Percentiles rank a stretch among this genome's conserved stretches.
phyloP scores from a whole-genome alignment of 345 rosid species.

The Moricandia moricandioides region DNA sequence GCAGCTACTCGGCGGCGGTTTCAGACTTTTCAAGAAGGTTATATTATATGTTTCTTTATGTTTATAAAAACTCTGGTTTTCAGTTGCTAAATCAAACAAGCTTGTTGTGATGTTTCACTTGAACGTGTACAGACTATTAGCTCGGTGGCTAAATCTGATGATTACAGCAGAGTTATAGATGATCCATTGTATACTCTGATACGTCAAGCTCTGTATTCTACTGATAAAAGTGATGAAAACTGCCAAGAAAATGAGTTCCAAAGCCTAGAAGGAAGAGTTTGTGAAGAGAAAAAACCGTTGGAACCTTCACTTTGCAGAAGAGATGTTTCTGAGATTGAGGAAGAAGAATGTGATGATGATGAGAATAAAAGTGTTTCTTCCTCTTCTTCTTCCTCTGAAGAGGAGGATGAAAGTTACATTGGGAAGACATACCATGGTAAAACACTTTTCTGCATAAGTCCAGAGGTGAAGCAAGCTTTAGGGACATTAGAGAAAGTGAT shows the following conservation, averaged over 20 bases:
- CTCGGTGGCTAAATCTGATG: constrained; percentile 47
- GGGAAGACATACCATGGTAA: constrained; percentile 23
- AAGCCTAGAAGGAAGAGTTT: constrained; percentile 14
- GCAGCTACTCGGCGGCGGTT: constrained; percentile 85
- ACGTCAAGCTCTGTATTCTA: constrained; percentile 51
- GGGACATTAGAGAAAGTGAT: constrained; percentile 71
- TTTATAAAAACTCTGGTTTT: not conserved
- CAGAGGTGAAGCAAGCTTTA: constrained; percentile 71
- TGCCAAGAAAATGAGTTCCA: constrained; percentile 28
- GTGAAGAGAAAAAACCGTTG: not conserved
- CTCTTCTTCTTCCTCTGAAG: constrained; percentile 1
- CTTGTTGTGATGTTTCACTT: not conserved
- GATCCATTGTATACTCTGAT: constrained; percentile 62
- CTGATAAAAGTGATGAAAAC: constrained; percentile 31
- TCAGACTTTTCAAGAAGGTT: constrained; percentile 88
- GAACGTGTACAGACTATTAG: constrained; percentile 54
- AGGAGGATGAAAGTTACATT: constrained; percentile 14
- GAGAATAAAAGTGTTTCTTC: not conserved
- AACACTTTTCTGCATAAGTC: constrained; percentile 47
- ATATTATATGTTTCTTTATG: not conserved
- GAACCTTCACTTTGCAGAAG: constrained; percentile 27
- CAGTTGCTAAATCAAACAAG: not conserved
- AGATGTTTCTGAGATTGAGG: constrained; percentile 57
- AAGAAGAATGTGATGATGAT: constrained; percentile 45
- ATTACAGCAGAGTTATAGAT: constrained; percentile 55